These are phyloP conservation scores for Xylariaceae sp. DNA, from an alignment of 2,329 filamentous ascomycete genomes.

Conservation along the genomic window DNA sequence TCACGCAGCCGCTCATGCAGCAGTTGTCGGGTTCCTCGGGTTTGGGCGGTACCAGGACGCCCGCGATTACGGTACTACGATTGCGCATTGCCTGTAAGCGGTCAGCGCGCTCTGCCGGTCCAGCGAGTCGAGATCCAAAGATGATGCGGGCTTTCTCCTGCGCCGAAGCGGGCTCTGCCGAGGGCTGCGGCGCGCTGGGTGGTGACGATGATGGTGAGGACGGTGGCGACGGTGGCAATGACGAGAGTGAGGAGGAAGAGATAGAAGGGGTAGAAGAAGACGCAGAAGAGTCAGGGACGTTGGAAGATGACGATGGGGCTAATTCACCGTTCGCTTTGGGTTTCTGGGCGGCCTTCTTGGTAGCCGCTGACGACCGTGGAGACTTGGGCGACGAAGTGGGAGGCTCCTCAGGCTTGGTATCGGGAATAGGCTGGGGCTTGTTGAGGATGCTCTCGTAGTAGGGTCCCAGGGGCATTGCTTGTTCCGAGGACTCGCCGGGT, in stretches of 20 bases:
- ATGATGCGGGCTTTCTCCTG: constrained; percentile 60
- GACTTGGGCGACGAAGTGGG: constrained; percentile 36
- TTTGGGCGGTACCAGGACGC: constrained; percentile 73
- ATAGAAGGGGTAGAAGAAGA: constrained; percentile 15
- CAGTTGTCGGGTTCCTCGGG: constrained; percentile 94
- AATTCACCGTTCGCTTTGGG: constrained; percentile 12
- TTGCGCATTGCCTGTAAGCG: constrained; percentile 52
- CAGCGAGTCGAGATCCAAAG: constrained; percentile 74
- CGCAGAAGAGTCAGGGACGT: constrained; percentile 3
- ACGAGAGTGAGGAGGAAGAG: constrained; percentile 10
- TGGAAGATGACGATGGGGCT: background rate
- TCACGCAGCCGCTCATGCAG: constrained; percentile 97
- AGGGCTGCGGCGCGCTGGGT: constrained; percentile 26
- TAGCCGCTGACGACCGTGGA: constrained; percentile 10
- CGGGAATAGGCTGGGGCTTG: constrained; percentile 37
- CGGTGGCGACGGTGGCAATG: constrained; percentile 24
- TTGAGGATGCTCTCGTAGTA: constrained; percentile 57
- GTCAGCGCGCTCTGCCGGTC: constrained; percentile 63
- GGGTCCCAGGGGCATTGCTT: constrained; percentile 47
- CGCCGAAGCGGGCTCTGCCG: constrained; percentile 37
- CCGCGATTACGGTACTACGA: constrained; percentile 63
- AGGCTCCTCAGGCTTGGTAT: constrained; percentile 40
- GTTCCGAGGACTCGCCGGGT: constrained; percentile 29
- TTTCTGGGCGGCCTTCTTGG: constrained; percentile 19
- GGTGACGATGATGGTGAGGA: constrained; percentile 1